Evolutionary conservation across 208 protist species (phyloP), one percentile per base, ranked within the genome.

Genomic region (Kentomonas sorsogonicus): DNA sequence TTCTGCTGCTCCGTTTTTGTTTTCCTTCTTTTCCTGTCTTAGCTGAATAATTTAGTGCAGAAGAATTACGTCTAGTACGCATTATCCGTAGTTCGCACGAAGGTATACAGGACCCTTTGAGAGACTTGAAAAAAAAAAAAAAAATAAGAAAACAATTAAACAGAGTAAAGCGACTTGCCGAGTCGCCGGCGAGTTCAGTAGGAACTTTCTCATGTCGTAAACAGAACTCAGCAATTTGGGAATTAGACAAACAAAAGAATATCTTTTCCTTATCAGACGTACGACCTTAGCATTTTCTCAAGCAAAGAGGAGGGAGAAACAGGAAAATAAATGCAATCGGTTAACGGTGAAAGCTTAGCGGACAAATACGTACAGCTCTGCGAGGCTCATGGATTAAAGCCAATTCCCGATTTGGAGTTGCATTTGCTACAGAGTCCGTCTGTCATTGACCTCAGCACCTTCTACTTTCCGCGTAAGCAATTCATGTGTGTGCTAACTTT

Each of bases 391-490:
- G 27, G 22, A 4, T 50, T 34, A 16, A 50, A 41, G 50, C 33
- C 27, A 41, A 26, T 55, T 15, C 13, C 3, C 3, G 31, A 41
- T 26, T 36, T 41, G 15, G n/a, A 52, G 3, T 23, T 13, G 11
- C 53, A 10, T 53, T 7, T 60, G 25, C 26, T 41, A 23, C 26
- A 47, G 25, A 48, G 15, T 38, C 74, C 74, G 1, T 45, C 53
- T 13, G 41, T 69, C 15, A 54, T 80, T 16, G 68, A 80, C 51
- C 61, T 85, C 30, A 80, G 74, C 62, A 39, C 27, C 6, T 64
- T 79, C 66, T 72, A 83, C 29, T 47, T 84, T 54, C 69, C 77
- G 9, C 56, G 66, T 22, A 71, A 59, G 46, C 65, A 77, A 40
- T 60, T 89, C 30, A 34, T 45, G 31, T 71, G 64, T 36, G 25